Evolutionary conservation across 345 rosid species (phyloP), one percentile per base, ranked within the genome.

Genomic region (Arabidopsis arenosa): DNA sequence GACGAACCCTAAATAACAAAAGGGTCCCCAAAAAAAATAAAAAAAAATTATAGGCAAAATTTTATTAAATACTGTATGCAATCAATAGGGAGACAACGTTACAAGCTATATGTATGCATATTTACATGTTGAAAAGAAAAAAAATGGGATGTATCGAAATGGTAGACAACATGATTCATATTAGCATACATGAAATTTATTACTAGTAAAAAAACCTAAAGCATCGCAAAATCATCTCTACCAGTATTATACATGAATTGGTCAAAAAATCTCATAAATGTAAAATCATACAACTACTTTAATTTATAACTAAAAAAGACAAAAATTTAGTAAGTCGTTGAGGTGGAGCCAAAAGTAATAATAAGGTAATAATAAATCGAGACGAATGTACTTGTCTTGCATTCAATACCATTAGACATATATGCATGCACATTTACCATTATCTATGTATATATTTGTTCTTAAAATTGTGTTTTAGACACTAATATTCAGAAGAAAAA

Each of bases 331-430:
- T 10, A 12, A 23, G 73, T 9, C 40, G 54, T 55, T 71, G 68
- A 63, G 72, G 40, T 77, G 32, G 55, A 64, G 71, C 52, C 70
- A 63, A 35, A 48, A 54, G 15, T 76, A 86, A 86, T 86, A 86
- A 84, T 80, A 74, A 77, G 88, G 85, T 82, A 80, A 86, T 83
- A 82, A 84, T 81, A 83, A 80, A 73, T 73, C 57, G 74, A 5
- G 18, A 68, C 28, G 4, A 40, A 76, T 3, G 64, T 68, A 43
- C 70, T 52, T 62, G 64, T 68, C 49, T 18, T 57, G 57, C 75
- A 75, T 68, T 75, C 33, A 75, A 66, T 75, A n/a, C 52, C 41
- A 74, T 11, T 21, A 33, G 47, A 37, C 40, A 13, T 13, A 59
- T 33, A 23, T 47, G 17, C 58, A 23, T 47, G 17, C 58, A 72